Evolutionary conservation across 2,329 filamentous ascomycete species (phyloP).

Genomic region (Celoporthe dispersa): DNA sequence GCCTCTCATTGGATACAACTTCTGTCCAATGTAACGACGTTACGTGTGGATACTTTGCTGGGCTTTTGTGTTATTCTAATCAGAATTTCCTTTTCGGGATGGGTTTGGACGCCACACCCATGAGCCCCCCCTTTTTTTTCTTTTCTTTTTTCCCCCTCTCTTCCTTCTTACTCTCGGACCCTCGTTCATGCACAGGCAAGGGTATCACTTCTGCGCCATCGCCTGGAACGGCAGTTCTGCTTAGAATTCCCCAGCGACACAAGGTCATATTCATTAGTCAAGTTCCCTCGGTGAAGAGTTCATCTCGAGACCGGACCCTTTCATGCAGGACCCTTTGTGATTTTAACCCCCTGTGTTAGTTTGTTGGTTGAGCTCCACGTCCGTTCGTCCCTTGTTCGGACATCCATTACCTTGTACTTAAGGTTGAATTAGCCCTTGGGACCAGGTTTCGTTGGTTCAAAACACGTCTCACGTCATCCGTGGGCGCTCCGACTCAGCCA

Average conservation of each 20-base stretch:
- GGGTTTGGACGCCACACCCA: background rate
- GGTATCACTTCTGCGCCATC: background rate
- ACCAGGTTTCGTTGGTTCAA: background rate
- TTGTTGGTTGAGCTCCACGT: background rate
- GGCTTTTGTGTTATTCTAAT: conserved; percentile 8
- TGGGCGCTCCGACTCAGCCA: background rate
- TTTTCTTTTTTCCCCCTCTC: background rate
- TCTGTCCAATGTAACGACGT: background rate
- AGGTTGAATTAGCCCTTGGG: background rate
- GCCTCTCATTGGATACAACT: background rate
- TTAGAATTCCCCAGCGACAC: background rate
- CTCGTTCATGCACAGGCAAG: background rate
- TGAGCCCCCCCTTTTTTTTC: background rate
- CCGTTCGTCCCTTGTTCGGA: background rate
- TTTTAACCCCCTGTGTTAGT: background rate
- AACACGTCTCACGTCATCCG: background rate
- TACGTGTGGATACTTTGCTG: background rate
- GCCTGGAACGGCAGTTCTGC: background rate
- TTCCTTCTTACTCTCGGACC: background rate
- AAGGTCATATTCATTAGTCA: background rate
- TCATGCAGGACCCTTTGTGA: background rate
- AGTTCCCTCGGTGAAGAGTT: background rate
- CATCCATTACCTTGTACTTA: background rate
- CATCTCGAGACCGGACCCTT: background rate
- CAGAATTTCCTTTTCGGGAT: conserved; percentile 23